Conservation (phyloP, 495 filamentous ascomycete genomes). For the Rostrohypoxylon terebratum region DNA sequence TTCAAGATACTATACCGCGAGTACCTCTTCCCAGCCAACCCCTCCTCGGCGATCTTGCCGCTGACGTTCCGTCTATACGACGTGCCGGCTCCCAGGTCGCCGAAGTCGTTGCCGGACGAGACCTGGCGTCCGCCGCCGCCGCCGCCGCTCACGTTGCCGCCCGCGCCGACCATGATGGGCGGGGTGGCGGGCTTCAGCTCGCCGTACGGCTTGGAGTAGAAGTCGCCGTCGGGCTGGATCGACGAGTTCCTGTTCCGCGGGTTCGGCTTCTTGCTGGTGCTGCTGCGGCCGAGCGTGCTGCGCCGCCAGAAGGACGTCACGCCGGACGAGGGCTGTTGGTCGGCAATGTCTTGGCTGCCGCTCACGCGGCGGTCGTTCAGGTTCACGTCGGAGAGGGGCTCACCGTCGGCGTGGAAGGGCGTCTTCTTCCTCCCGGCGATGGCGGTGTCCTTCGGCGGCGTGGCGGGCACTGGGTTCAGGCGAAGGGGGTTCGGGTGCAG, state of each 20-base stretch:
- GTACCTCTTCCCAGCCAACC: conserved; percentile 51
- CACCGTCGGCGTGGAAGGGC: conserved; percentile 42
- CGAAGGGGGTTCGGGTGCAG: conserved; percentile 61
- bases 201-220: conserved; percentile 65
- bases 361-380: conserved; percentile 55
- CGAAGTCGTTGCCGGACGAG: conserved; percentile 70
- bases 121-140: conserved; percentile 52
- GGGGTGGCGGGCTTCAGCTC: conserved; percentile 60
- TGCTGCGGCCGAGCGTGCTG: conserved; percentile 47
- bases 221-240: conserved; percentile 66
- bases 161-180: conserved; percentile 58
- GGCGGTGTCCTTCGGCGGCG: conserved; percentile 21
- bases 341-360: conserved; percentile 51
- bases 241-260: conserved; percentile 53
- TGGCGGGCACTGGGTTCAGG: conserved; percentile 51
- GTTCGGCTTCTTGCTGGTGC: conserved; percentile 41
- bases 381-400: conserved; percentile 57
- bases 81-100: conserved; percentile 57
- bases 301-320: conserved; percentile 37
- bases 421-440: conserved; percentile 37
- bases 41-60: conserved; percentile 88
- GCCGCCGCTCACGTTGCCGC: conserved; percentile 26
- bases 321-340: conserved; percentile 36
- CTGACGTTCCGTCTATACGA: conserved; percentile 74
- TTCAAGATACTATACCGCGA: conserved; percentile 52